Evolutionary conservation across 2,329 filamentous ascomycete genomes (phyloP).

Genomic region (Neoarthrinium moseri): DNA sequence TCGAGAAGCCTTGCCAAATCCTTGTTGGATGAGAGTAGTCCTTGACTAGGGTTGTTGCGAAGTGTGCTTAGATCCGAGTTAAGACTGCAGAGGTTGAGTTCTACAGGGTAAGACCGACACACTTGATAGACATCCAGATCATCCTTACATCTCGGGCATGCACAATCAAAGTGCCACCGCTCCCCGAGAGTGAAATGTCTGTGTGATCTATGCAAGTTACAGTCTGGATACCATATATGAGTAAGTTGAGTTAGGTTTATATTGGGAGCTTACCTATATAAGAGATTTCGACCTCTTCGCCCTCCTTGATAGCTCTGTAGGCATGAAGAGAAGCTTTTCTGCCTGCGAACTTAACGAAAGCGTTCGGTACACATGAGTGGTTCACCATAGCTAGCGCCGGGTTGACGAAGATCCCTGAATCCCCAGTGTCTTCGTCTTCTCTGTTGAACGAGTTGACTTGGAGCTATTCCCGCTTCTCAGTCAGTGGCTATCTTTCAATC

Average conservation of each 20-base stretch:
- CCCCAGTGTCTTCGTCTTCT: conserved; percentile 49
- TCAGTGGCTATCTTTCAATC: no score
- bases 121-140: conserved; percentile 56
- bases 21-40: conserved; percentile 23
- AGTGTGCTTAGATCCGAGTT: conserved; percentile 36
- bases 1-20: conserved; percentile 21
- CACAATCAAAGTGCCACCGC: conserved; percentile 53
- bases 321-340: conserved; percentile 51
- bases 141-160: conserved; percentile 46
- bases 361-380: conserved; percentile 62
- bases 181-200: conserved; percentile 40
- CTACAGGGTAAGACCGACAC: conserved; percentile 38
- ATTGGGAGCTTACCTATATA: conserved; percentile 51
- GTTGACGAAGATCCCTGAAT: conserved; percentile 56
- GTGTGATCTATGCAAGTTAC: conserved; percentile 40
- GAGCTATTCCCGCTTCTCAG: conserved; percentile 38
- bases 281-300: conserved; percentile 59
- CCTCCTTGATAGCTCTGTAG: conserved; percentile 44
- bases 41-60: conserved; percentile 28
- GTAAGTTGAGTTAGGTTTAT: not conserved
- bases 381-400: conserved; percentile 58
- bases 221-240: conserved; percentile 36
- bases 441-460: conserved; percentile 63
- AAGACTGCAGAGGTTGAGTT: conserved; percentile 45
- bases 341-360: conserved; percentile 54